Conservation (phyloP, 1,284 basidiomycete species). For the Agroathelia rolfsii region DNA sequence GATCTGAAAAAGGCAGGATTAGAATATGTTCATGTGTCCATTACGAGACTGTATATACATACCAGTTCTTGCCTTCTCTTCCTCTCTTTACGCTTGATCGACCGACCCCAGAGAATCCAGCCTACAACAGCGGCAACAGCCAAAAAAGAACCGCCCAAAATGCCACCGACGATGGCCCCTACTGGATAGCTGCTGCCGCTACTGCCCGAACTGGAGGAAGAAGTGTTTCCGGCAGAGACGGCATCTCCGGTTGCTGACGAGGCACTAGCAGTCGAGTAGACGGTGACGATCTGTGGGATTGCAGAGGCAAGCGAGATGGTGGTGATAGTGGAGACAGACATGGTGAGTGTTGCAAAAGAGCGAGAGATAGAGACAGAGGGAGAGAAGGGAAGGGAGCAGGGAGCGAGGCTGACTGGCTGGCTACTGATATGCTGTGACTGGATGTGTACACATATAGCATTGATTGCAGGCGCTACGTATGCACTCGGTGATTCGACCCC, state of each 20-base stretch:
- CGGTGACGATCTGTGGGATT: slow-evolving; percentile 21
- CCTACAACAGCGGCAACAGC: slow-evolving; percentile 31
- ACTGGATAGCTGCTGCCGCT: slow-evolving; percentile 30
- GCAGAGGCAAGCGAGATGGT: background rate
- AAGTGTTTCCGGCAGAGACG: slow-evolving; percentile 12
- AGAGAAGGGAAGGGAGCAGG: no score
- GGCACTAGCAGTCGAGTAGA: slow-evolving; percentile 15
- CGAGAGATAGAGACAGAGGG: no score
- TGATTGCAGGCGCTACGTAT: no score
- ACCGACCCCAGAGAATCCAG: slow-evolving; percentile 42
- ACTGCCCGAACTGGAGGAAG: slow-evolving; percentile 5
- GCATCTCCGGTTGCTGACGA: slow-evolving; percentile 11
- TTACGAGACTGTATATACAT: no score
- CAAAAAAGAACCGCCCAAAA: slow-evolving; percentile 34
- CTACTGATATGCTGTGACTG: no score
- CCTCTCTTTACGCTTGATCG: slow-evolving; percentile 28
- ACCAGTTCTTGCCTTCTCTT: slow-evolving; percentile 30
- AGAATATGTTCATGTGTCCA: no score
- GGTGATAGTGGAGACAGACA: background rate
- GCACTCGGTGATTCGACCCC: no score
- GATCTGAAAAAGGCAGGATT: slow-evolving; percentile 12
- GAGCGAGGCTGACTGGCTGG: no score
- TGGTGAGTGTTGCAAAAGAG: no score
- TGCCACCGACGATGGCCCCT: slow-evolving; percentile 41
- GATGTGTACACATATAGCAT: no score